Percentiles rank a stretch among this genome's conserved stretches.
Evolutionary conservation across 2,329 filamentous ascomycete species (phyloP).

Genomic region (Botrytis fabae): DNA sequence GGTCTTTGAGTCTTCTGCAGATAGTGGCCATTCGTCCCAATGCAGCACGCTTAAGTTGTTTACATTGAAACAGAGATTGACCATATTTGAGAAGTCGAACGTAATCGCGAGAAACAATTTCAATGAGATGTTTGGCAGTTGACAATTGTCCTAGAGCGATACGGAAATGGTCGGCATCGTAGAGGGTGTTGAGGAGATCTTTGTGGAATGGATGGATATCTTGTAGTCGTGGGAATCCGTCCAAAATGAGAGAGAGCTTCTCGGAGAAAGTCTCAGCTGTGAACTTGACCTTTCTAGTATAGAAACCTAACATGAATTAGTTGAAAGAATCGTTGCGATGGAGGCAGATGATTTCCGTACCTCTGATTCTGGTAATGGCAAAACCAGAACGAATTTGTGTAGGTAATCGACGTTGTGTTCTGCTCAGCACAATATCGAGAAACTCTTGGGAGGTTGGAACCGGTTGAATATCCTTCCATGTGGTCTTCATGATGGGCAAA

Average conservation of each 20-base stretch:
- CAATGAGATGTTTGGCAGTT: conserved; percentile 93
- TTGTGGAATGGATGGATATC: conserved; percentile 94
- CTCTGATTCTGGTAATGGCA: conserved; percentile 89
- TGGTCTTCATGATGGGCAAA: conserved; percentile 56
- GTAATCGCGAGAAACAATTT: conserved; percentile 94
- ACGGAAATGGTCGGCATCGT: conserved; percentile 96
- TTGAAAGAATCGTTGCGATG: not conserved
- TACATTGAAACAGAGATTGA: conserved; percentile 96
- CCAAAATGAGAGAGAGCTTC: conserved; percentile 86
- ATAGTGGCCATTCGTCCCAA: conserved; percentile 98
- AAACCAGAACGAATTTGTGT: conserved; percentile 96
- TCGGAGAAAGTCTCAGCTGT: conserved; percentile 96
- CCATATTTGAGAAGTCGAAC: conserved; percentile 95
- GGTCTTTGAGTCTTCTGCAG: conserved; percentile 90
- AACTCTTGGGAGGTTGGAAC: conserved; percentile 94
- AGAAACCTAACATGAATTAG: conserved; percentile 66
- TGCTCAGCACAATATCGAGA: conserved; percentile 91
- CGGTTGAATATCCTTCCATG: conserved; percentile 77
- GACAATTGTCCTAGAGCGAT: conserved; percentile 95
- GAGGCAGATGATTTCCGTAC: conserved; percentile 38
- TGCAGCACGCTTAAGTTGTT: conserved; percentile 94
- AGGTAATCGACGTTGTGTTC: conserved; percentile 88
- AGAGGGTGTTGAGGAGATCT: conserved; percentile 89
- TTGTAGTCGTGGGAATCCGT: conserved; percentile 87
- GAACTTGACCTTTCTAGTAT: conserved; percentile 97